A percentile compares a stretch with the other conserved stretches of the same genome.
phyloP scores from a whole-genome alignment of 805 yeast species.

The Barnettozyma botsteinii region DNA sequence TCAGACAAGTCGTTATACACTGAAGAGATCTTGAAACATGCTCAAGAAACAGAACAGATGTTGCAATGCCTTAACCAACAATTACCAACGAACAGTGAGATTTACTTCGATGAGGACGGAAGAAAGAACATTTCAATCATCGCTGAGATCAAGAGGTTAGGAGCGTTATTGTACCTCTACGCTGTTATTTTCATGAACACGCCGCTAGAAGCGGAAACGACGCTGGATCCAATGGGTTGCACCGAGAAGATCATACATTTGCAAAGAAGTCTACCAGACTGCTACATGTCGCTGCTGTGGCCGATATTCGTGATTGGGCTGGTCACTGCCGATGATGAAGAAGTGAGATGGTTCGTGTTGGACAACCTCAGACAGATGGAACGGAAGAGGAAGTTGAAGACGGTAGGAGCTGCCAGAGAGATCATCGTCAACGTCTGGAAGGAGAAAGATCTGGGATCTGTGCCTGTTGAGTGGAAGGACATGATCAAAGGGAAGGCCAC shows the following conservation, averaged over 20 bases:
- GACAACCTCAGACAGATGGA: constrained; percentile 31
- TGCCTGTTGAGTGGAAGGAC: constrained; percentile 31
- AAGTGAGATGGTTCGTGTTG: constrained; percentile 35
- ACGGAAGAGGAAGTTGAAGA: constrained; percentile 31
- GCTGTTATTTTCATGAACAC: constrained; percentile 30
- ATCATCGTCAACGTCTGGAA: constrained; percentile 36
- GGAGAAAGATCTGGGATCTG: constrained; percentile 31
- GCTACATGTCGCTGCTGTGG: constrained; percentile 36
- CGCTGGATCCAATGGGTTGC: constrained; percentile 14
- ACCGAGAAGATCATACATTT: constrained; percentile 23
- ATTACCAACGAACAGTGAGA: constrained; percentile 19
- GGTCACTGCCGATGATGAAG: constrained; percentile 29
- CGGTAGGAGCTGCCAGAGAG: constrained; percentile 32
- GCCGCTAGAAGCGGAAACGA: constrained; percentile 9
- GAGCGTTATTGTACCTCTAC: constrained; percentile 31
- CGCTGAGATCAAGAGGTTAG: constrained; percentile 35
- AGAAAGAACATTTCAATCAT: constrained; percentile 23
- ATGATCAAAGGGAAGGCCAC: constrained; percentile 32
- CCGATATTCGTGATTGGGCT: constrained; percentile 36
- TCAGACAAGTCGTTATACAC: constrained; percentile 9
- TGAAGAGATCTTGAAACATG: constrained; percentile 24
- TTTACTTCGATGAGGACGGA: constrained; percentile 15
- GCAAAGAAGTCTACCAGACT: constrained; percentile 24
- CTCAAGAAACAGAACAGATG: constrained; percentile 25
- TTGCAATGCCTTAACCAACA: constrained; percentile 24